Evolutionary conservation across 257 asterid genomes (phyloP).

Genomic region (Penstemon davidsonii): DNA sequence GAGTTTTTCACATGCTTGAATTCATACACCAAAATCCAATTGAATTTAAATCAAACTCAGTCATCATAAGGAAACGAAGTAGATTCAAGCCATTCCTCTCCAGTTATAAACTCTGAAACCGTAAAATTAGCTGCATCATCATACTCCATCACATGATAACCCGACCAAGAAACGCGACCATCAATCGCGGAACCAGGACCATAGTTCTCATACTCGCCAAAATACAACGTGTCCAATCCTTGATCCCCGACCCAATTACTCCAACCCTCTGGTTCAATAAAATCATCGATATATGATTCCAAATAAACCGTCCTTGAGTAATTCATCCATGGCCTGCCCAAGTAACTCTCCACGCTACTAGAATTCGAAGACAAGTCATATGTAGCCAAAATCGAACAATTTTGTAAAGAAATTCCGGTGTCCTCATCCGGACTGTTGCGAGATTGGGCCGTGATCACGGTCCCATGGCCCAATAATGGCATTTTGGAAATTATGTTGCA

Average conservation of each 20-base stretch:
- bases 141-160: slow-evolving; percentile 68
- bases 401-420: slow-evolving; percentile 78
- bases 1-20: no score
- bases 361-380: slow-evolving; percentile 49
- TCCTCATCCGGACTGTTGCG: slow-evolving; percentile 46
- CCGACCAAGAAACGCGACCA: slow-evolving; percentile 61
- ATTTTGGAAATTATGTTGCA: slow-evolving; percentile 66
- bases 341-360: slow-evolving; percentile 44
- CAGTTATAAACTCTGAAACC: slow-evolving; percentile 65
- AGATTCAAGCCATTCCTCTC: slow-evolving; percentile 81
- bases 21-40: no score
- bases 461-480: slow-evolving; percentile 69
- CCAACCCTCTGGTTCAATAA: slow-evolving; percentile 67
- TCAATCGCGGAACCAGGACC: slow-evolving; percentile 72
- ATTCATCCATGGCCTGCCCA: slow-evolving; percentile 86
- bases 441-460: slow-evolving; percentile 77
- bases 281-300: slow-evolving; percentile 63
- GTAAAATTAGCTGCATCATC: slow-evolving; percentile 60
- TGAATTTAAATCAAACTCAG: slow-evolving; percentile 39
- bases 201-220: slow-evolving; percentile 70
- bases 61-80: slow-evolving; percentile 82
- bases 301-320: slow-evolving; percentile 65
- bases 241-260: slow-evolving; percentile 54
- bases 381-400: slow-evolving; percentile 66
- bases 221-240: slow-evolving; percentile 64